Evolutionary conservation across 192 early-diverging fungal species (phyloP).

Genomic region (Phlyctochytrium bullatum): DNA sequence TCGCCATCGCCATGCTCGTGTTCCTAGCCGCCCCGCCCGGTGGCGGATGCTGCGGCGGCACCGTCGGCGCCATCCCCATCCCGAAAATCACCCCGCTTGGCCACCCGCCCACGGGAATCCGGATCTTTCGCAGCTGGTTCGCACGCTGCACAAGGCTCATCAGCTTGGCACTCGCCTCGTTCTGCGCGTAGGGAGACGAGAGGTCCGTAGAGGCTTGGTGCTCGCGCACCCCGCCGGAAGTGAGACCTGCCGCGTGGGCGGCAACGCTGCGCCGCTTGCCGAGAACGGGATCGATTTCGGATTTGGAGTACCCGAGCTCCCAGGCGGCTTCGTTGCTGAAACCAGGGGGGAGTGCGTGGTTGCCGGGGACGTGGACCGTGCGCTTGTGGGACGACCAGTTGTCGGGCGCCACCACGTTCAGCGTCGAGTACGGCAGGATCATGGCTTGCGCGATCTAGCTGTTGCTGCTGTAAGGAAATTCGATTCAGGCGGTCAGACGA

Average conservation of each 20-base stretch:
- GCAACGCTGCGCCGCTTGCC: background rate
- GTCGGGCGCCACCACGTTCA: background rate
- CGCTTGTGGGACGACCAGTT: constrained; percentile 19
- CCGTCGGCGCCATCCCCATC: constrained; percentile 22
- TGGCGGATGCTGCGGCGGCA: background rate
- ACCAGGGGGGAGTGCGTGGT: constrained; percentile 22
- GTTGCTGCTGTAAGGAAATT: too few species aligned
- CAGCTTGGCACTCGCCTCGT: constrained; percentile 10
- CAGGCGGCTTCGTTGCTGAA: constrained; percentile 19
- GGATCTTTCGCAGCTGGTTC: constrained; percentile 3
- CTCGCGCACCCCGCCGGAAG: background rate
- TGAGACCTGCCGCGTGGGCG: constrained; percentile 3
- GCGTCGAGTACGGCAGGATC: background rate
- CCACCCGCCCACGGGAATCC: constrained; percentile 26
- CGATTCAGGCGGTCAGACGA: too few species aligned
- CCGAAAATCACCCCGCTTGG: constrained; percentile 12
- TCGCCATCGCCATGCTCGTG: background rate
- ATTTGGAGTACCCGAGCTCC: constrained; percentile 20
- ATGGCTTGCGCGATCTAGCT: background rate
- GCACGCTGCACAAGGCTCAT: constrained; percentile 18
- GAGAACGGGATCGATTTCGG: background rate
- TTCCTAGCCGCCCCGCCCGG: background rate
- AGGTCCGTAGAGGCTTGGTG: constrained; percentile 1
- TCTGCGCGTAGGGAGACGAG: constrained; percentile 9
- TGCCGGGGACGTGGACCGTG: constrained; percentile 24